A percentile compares a stretch with the other conserved stretches of the same genome.
These are phyloP conservation scores for Ganoderma boninense DNA, from an alignment of 1,284 basidiomycete genomes.

Conservation along the genomic window DNA sequence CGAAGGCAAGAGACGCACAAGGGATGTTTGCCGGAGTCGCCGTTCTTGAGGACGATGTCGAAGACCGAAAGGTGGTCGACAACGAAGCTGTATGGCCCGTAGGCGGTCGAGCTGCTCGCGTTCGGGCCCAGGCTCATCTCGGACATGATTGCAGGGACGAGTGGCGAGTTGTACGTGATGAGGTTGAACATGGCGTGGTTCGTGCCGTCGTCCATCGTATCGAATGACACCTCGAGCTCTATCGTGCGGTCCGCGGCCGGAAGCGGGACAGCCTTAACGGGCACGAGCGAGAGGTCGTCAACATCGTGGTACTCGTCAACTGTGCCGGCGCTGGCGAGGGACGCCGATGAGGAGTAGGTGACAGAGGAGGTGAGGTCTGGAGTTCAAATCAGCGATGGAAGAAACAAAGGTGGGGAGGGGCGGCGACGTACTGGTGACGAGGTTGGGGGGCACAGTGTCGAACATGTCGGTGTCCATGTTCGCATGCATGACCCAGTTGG, in stretches of 20 bases:
- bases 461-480: conserved; percentile 93
- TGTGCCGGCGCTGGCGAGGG: conserved; percentile 57
- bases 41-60: conserved; percentile 85
- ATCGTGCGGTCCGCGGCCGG: conserved; percentile 58
- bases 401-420: neutral
- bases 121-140: conserved; percentile 79
- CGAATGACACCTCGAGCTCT: conserved; percentile 66
- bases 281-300: conserved; percentile 70
- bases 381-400: neutral
- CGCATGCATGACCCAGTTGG: conserved; percentile 91
- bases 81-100: conserved; percentile 83
- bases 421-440: conserved; percentile 75
- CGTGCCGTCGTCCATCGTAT: conserved; percentile 81
- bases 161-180: conserved; percentile 73
- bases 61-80: conserved; percentile 80
- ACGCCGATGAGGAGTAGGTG: conserved; percentile 63
- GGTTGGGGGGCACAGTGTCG: conserved; percentile 74
- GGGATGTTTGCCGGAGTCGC: conserved; percentile 80
- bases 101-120: conserved; percentile 72
- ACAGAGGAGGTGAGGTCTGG: conserved; percentile 82
- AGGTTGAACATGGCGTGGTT: conserved; percentile 81
- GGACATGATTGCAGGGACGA: conserved; percentile 82
- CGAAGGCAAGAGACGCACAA: conserved; percentile 63
- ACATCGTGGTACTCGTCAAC: conserved; percentile 64
- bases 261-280: conserved; percentile 54